phyloP scores from a whole-genome alignment of 192 early-diverging fungal genomes.

The Gaertneriomyces sp. region DNA sequence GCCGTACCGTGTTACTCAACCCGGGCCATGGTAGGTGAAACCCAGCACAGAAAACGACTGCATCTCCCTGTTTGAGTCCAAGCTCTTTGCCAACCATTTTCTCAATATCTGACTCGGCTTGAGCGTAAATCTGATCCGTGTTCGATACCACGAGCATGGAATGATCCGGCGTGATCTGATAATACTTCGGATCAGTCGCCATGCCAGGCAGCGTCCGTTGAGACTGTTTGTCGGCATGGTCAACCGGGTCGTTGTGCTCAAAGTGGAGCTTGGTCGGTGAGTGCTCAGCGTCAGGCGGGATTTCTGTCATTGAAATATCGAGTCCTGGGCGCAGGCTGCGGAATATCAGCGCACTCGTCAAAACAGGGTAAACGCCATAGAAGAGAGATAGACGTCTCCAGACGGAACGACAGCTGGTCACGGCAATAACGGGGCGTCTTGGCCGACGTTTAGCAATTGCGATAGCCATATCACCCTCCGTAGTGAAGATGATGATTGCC shows the following conservation, averaged over 20 bases:
- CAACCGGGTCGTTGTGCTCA: background rate
- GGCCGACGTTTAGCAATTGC: slow-evolving; percentile 50
- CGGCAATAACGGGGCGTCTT: slow-evolving; percentile 39
- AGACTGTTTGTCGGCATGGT: background rate
- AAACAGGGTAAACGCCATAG: slow-evolving; percentile 42
- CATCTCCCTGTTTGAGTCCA: slow-evolving; percentile 33
- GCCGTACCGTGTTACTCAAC: slow-evolving; percentile 41
- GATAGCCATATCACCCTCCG: slow-evolving; percentile 33
- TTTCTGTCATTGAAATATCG: background rate
- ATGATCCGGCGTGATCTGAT: background rate
- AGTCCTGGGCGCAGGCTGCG: background rate
- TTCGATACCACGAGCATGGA: slow-evolving; percentile 24
- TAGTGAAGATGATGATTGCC: slow-evolving; percentile 48
- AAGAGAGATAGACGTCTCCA: slow-evolving; percentile 38
- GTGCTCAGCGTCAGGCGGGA: background rate
- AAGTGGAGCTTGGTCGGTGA: background rate
- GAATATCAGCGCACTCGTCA: slow-evolving; percentile 30
- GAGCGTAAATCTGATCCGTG: slow-evolving; percentile 49
- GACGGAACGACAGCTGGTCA: slow-evolving; percentile 43
- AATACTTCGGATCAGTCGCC: background rate
- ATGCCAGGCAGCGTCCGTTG: background rate
- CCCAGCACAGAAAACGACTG: slow-evolving; percentile 50
- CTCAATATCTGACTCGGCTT: slow-evolving; percentile 45
- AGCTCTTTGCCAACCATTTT: slow-evolving; percentile 10
- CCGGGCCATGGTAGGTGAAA: slow-evolving; percentile 44